Evolutionary conservation across 768 basidiomycete species (phyloP), one percentile per base, ranked within the genome.

Genomic region (Clavaria fumosa): DNA sequence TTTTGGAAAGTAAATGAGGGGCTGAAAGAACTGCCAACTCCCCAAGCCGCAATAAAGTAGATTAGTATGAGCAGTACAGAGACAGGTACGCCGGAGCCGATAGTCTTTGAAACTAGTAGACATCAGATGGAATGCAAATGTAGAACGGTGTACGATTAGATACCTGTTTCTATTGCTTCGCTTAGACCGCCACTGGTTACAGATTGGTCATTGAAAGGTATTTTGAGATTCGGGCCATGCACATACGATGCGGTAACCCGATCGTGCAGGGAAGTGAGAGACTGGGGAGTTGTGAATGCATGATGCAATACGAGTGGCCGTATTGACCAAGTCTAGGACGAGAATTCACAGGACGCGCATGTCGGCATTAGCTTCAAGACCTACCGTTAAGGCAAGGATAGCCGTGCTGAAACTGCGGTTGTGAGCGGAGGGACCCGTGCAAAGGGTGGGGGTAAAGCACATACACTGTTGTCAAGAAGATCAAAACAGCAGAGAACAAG

Each of bases 241-340:
- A 34, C 12, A 34, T 34, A 34, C 33, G 15, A 34, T 17, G 33
- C 33, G 15, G 33, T 17, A 15, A 20, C 21, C 12, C 12, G n/a
- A 20, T 34, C 33, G 19, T 34, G 33, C n/a, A 34, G 33, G 21
- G 33, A 14, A 34, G 33, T 34, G n/a, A 34, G 33, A 34, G 33
- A 17, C 21, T 20, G 33, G 15, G 33, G 33, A 20, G 15, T 14
- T 12, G 33, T 19, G 33, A 34, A 34, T 11, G 33, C 33, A 34
- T 34, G 12, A 20, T 34, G 33, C 33, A 34, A 3, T 34, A 20
- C 33, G 19, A 34, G 33, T 12, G 33, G 33, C 12, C 19, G 33
- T 20, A 34, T 12, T 34, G 33, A 14, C 33, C 14, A 34, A 34
- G 21, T 34, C 33, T 34, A 34, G n/a, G 12, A 17, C 33, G 21